Evolutionary conservation across 2,329 filamentous ascomycete genomes (phyloP).

Genomic region (Xylaria sp.): DNA sequence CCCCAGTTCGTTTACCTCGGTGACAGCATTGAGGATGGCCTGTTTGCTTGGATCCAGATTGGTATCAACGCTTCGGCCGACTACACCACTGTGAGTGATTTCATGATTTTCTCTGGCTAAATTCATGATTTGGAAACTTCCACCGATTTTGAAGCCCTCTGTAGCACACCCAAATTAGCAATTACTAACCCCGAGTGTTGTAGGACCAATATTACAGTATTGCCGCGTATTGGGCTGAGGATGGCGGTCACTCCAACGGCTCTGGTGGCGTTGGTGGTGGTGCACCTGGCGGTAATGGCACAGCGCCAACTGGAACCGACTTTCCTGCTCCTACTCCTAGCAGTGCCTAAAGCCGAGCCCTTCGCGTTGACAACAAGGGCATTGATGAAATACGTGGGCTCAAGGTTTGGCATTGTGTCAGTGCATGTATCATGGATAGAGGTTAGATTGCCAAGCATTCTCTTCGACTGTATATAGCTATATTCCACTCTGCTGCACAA

Average conservation of each 20-base stretch:
- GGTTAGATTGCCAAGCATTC: background rate
- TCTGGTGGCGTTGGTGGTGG: constrained; percentile 25
- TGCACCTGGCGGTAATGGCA: constrained; percentile 40
- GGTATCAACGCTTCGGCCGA: constrained; percentile 56
- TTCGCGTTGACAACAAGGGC: background rate
- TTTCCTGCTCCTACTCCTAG: constrained; percentile 16
- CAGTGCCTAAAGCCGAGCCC: constrained; percentile 2
- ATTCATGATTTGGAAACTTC: background rate
- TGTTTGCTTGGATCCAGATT: constrained; percentile 61
- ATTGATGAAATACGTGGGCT: background rate
- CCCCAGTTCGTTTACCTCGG: constrained; percentile 64
- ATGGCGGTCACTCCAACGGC: constrained; percentile 45
- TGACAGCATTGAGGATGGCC: constrained; percentile 56
- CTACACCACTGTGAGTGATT: constrained; percentile 36
- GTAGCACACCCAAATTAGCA: background rate
- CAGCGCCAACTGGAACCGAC: constrained; percentile 14
- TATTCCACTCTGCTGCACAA: background rate
- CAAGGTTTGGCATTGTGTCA: background rate
- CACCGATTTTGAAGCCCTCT: background rate
- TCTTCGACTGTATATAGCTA: constrained; percentile 1
- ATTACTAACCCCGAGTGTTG: background rate
- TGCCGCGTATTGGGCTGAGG: constrained; percentile 43
- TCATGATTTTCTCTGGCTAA: too few relatives aligned
- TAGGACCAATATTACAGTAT: constrained; percentile 43
- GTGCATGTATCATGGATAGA: background rate